Evolutionary conservation across 2,329 filamentous ascomycete species (phyloP), one percentile per base, ranked within the genome.

Genomic region (Aulographum hederae): DNA sequence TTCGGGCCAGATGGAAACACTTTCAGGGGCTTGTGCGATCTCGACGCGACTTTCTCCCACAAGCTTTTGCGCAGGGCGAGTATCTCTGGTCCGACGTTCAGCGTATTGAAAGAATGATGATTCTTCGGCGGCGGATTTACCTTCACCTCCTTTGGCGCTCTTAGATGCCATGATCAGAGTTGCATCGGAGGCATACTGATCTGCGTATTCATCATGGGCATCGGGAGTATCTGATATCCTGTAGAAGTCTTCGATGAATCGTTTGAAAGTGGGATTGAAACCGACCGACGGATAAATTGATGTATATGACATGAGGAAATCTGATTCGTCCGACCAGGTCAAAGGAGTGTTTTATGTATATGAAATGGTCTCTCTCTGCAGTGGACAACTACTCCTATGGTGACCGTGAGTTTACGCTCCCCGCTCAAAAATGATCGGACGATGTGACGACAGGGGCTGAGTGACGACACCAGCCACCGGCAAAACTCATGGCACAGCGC

Each of bases 111-210:
- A 20, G 25, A 14, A 16, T 2, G 13, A 15, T 34, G 12, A 34
- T 25, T 14, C 11, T 10, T 13, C 34, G 29, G 15, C 3, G 3
- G 26, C 27, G 27, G 15, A 36, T 43, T 30, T 39, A 65, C 63
- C 61, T 31, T 57, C 51, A 21, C 47, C 43, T 1, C 65, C 65
- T 6, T 50, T 46, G 5, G 43, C 57, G 26, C 45, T 53, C 40
- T 62, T 66, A 2, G 52, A 54, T 3, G 54, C 64, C 63, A 69
- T 68, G 21, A 67, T 53, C 31, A 69, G 39, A 5, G 50, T 59
- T 2, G 60, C 65, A 48, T 64, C 54, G 11, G 49, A 34, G 0
- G 63, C 61, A 38, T 67, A 67, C 15, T 46, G 50, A 5, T 56
- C 45, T 2, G 56, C 53, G 38, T 68, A 69, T 36, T 52, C 43